phyloP scores from a whole-genome alignment of 2,329 filamentous ascomycete species.

The Paraphaeosphaeria sporulosa region DNA sequence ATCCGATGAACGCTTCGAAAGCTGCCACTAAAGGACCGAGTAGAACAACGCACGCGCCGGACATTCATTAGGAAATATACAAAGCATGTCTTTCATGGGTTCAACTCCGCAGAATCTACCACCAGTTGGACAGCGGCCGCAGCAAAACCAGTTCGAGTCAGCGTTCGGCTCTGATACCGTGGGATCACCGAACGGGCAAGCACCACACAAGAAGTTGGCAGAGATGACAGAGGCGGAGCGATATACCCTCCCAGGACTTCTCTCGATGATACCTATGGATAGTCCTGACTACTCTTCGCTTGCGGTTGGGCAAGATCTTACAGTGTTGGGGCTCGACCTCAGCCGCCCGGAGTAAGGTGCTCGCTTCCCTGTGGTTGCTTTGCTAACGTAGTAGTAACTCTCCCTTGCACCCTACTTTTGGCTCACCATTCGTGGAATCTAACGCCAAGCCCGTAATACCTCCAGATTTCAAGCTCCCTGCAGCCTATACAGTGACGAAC shows the following conservation, averaged over 20 bases:
- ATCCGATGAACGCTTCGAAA: neutral
- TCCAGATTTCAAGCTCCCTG: constrained; percentile 68
- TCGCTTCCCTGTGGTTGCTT: neutral
- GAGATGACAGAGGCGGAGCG: constrained; percentile 68
- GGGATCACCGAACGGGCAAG: constrained; percentile 41
- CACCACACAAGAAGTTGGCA: constrained; percentile 55
- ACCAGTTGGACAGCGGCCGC: constrained; percentile 37
- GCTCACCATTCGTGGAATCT: constrained; percentile 67
- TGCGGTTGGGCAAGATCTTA: constrained; percentile 70
- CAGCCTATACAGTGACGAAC: constrained; percentile 71
- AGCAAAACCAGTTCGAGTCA: constrained; percentile 43
- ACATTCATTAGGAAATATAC: constrained; percentile 37
- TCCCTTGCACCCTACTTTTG: constrained; percentile 69
- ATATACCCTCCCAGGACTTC: constrained; percentile 67
- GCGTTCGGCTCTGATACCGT: constrained; percentile 38
- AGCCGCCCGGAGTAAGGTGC: constrained; percentile 65
- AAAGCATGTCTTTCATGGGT: constrained; percentile 41
- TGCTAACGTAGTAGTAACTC: constrained; percentile 50
- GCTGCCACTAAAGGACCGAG: constrained; percentile 15
- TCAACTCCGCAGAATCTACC: constrained; percentile 30
- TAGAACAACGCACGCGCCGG: constrained; percentile 37
- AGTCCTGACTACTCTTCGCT: constrained; percentile 60
- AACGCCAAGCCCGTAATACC: constrained; percentile 64
- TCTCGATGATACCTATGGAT: constrained; percentile 64
- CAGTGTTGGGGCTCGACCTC: constrained; percentile 69